Evolutionary conservation across 805 yeast species (phyloP).

Genomic region (Ogataea pignaliae): DNA sequence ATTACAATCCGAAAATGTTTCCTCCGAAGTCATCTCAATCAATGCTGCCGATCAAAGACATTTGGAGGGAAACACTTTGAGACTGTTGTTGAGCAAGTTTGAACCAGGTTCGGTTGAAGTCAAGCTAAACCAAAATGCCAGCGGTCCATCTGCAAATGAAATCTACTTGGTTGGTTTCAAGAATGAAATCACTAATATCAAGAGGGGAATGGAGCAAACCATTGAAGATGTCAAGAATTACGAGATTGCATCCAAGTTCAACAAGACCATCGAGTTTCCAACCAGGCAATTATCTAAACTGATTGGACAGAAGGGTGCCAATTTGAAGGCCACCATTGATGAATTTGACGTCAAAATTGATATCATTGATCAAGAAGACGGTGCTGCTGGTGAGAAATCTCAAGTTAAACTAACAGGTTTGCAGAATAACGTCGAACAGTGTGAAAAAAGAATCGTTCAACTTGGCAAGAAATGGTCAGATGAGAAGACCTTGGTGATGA

Average conservation of each 20-base stretch:
- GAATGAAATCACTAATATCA: constrained; percentile 52
- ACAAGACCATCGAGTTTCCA: constrained; percentile 57
- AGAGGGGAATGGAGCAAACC: constrained; percentile 46
- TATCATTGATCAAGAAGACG: constrained; percentile 49
- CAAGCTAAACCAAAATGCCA: constrained; percentile 43
- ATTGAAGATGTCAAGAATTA: constrained; percentile 43
- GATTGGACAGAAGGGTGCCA: constrained; percentile 86
- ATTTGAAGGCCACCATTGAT: constrained; percentile 61
- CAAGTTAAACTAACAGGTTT: constrained; percentile 68
- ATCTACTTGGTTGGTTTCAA: constrained; percentile 68
- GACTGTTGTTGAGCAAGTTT: constrained; percentile 27
- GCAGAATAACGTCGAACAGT: constrained; percentile 71
- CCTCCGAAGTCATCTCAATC: constrained; percentile 46
- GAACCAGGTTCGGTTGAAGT: constrained; percentile 36
- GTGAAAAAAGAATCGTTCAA: constrained; percentile 52
- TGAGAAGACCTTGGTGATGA: constrained; percentile 59
- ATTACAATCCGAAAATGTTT: constrained; percentile 50
- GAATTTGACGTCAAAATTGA: constrained; percentile 76
- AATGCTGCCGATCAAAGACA: constrained; percentile 52
- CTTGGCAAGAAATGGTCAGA: constrained; percentile 79
- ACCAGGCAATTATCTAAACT: constrained; percentile 65
- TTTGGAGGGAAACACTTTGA: constrained; percentile 57
- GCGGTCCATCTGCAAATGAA: constrained; percentile 40
- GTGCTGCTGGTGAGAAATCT: constrained; percentile 35
- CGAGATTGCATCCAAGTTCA: constrained; percentile 36